Conservation (phyloP, 148 eudicot species). For the Cornus suecica region DNA sequence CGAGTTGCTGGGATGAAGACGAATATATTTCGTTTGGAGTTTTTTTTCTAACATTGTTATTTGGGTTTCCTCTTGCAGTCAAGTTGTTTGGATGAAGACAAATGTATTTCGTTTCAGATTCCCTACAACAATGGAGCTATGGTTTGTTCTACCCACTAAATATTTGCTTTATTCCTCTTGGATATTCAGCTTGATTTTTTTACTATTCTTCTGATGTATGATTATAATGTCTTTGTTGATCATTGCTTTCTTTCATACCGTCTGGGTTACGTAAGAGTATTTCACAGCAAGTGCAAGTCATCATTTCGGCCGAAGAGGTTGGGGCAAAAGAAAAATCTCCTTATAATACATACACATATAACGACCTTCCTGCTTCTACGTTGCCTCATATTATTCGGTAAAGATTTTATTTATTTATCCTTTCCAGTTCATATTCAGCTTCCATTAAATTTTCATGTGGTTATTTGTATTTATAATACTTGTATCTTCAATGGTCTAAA, state of each 20-base stretch:
- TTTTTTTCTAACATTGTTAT: not conserved
- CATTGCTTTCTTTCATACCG: not conserved
- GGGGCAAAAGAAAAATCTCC: constrained; percentile 71
- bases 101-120: constrained; percentile 56
- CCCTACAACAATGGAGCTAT: constrained; percentile 37
- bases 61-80: constrained; percentile 41
- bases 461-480: not conserved
- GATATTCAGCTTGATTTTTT: not conserved
- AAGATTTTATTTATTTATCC: constrained; percentile 2
- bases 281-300: constrained; percentile 60
- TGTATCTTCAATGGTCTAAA: not conserved
- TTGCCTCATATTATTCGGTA: constrained; percentile 55
- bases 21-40: constrained; percentile 59
- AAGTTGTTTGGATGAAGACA: constrained; percentile 48
- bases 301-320: constrained; percentile 64
- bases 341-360: constrained; percentile 58
- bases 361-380: constrained; percentile 48
- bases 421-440: constrained; percentile 11
- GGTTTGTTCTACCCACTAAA: constrained; percentile 40
- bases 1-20: constrained; percentile 48
- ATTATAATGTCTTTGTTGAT: not conserved
- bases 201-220: constrained; percentile 4
- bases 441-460: not conserved
- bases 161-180: constrained; percentile 9
- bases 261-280: constrained; percentile 35